Evolutionary conservation across 805 yeast species (phyloP).

Genomic region (Barnettozyma sp.): DNA sequence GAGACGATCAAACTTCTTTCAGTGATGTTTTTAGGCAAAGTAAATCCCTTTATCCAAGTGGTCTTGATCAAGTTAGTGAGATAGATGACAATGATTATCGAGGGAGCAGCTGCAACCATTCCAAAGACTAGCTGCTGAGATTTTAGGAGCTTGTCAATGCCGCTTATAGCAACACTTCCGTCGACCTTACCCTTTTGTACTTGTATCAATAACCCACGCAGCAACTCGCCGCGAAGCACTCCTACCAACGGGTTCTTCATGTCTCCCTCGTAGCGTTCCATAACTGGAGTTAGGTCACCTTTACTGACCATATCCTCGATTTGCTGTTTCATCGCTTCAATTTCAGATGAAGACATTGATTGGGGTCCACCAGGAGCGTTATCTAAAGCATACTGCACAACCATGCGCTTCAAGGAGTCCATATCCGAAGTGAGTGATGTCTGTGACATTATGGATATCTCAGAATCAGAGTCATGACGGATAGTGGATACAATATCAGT

Average conservation of each 20-base stretch:
- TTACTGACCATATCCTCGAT: constrained; percentile 46
- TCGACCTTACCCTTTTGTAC: constrained; percentile 96
- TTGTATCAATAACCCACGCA: constrained; percentile 78
- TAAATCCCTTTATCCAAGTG: constrained; percentile 33
- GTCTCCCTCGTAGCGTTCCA: constrained; percentile 75
- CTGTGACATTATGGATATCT: constrained; percentile 71
- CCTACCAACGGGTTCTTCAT: constrained; percentile 62
- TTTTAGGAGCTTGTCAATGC: constrained; percentile 82
- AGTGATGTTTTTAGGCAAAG: constrained; percentile 9
- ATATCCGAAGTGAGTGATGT: constrained; percentile 74
- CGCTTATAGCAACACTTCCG: constrained; percentile 82
- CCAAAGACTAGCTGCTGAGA: constrained; percentile 95
- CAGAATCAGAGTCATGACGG: constrained; percentile 71
- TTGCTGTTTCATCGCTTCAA: constrained; percentile 22
- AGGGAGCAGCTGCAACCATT: constrained; percentile 81
- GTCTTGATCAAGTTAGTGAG: constrained; percentile 26
- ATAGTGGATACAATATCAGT: constrained; percentile 67
- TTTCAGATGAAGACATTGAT: constrained; percentile 16
- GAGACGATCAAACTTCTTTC: constrained; percentile 29
- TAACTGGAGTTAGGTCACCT: constrained; percentile 76
- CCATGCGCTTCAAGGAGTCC: constrained; percentile 82
- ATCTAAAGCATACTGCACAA: constrained; percentile 56
- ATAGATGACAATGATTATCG: constrained; percentile 51
- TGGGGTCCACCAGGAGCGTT: constrained; percentile 14
- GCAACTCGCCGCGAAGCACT: constrained; percentile 56